A percentile compares a stretch with the other conserved stretches of the same genome.
These are phyloP conservation scores for Nannizziopsis arthrosporioides DNA, from an alignment of 2,329 filamentous ascomycete genomes.

Conservation along the genomic window DNA sequence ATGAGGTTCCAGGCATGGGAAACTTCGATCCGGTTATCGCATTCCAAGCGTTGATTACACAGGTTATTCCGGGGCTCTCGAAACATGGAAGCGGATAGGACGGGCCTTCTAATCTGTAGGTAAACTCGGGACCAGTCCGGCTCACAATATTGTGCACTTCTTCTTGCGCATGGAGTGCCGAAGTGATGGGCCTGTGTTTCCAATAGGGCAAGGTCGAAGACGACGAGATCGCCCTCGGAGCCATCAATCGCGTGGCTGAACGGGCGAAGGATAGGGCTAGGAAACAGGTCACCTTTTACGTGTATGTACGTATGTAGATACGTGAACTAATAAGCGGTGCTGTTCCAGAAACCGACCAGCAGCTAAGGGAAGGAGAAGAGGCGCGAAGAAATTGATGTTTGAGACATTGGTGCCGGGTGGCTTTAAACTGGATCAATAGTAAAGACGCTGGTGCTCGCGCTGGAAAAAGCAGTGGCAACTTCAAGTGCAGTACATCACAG, in stretches of 20 bases:
- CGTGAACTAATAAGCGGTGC: conserved; percentile 19
- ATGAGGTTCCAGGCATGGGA: background rate
- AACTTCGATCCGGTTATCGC: conserved; percentile 16
- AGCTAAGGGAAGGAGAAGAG: conserved; percentile 18
- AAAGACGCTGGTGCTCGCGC: conserved; percentile 13
- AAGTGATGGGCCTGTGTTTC: conserved; percentile 21
- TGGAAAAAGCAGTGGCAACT: background rate
- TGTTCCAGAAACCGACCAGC: conserved; percentile 15
- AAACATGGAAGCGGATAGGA: conserved; percentile 17
- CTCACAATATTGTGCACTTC: too few relatives aligned
- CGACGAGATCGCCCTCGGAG: conserved; percentile 22
- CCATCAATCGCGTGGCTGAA: conserved; percentile 21
- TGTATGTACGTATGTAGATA: too few relatives aligned
- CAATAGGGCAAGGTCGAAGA: conserved; percentile 26
- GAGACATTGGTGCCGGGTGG: conserved; percentile 32
- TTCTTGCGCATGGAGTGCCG: too few relatives aligned
- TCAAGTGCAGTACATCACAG: background rate
- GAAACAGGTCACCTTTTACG: conserved; percentile 18
- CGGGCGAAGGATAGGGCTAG: conserved; percentile 23
- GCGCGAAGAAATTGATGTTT: conserved; percentile 16
- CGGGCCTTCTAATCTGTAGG: conserved; percentile 13
- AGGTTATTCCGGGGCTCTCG: conserved; percentile 12
- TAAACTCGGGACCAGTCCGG: too few relatives aligned
- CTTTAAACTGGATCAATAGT: conserved; percentile 31
- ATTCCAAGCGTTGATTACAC: conserved; percentile 19